These are phyloP conservation scores for Barnettozyma vustinii DNA, from an alignment of 805 yeast species.

Conservation along the genomic window DNA sequence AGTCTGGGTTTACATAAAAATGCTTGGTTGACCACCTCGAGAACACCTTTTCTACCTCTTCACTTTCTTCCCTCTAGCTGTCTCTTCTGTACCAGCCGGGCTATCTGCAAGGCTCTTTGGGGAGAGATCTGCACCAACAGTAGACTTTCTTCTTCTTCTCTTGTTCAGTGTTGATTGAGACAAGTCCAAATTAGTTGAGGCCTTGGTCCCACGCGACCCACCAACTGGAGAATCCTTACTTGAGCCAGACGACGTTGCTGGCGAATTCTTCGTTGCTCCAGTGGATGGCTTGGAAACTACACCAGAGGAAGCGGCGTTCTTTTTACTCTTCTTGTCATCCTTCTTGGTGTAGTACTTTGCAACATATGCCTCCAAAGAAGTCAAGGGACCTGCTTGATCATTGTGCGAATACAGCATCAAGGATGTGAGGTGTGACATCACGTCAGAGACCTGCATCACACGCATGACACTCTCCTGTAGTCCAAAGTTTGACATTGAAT, in stretches of 20 bases:
- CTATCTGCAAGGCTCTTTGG: conserved; percentile 17
- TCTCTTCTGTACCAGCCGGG: background rate
- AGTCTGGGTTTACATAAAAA: no score
- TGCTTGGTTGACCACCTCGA: background rate
- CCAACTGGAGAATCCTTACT: background rate
- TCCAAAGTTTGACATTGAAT: conserved; percentile 52
- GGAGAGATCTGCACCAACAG: conserved; percentile 17
- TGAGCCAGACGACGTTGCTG: background rate
- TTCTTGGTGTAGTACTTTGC: conserved; percentile 11
- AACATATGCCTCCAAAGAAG: conserved; percentile 43
- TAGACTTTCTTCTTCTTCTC: conserved; percentile 29
- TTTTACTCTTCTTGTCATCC: background rate
- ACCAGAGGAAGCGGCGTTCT: background rate
- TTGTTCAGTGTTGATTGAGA: conserved; percentile 31
- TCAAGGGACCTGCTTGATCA: conserved; percentile 47
- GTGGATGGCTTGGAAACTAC: background rate
- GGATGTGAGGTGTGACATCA: conserved; percentile 65
- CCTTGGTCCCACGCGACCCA: conserved; percentile 8
- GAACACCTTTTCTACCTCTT: background rate
- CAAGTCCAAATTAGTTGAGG: conserved; percentile 24
- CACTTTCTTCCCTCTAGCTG: background rate
- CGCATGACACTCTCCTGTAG: conserved; percentile 62
- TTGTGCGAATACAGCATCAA: conserved; percentile 50
- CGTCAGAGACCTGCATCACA: conserved; percentile 69
- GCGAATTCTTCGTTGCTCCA: conserved; percentile 5